Evolutionary conservation across 1,284 basidiomycete genomes (phyloP), one percentile per base, ranked within the genome.

Genomic region (Sporisorium sorghi): DNA sequence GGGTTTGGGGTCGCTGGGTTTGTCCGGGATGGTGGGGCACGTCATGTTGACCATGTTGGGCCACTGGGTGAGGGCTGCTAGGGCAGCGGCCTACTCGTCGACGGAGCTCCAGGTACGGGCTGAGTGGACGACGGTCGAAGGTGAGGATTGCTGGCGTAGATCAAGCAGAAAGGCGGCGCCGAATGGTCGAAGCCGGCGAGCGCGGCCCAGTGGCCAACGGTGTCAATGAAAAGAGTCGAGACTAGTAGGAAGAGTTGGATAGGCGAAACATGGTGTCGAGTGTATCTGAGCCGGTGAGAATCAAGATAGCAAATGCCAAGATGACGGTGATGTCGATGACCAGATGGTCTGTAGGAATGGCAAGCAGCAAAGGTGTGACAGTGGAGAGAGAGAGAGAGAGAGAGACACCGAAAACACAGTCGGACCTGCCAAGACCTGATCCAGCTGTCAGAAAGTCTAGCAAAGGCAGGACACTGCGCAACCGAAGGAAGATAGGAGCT

Each of bases 1-100:
- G 1, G 90, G 87, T n/a, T 72, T 74, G 23, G 76, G 78, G 43
- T 82, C 76, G 28, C 32, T 26, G 19, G 71, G 69, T 50, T 70
- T 73, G 64, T 73, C 65, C 28, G 64, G 65, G 26, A 68, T 73
- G 58, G 37, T 37, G 46, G 76, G 76, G 30, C 76, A 77, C 28
- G 72, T 77, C 46, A 59, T 58, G 62, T 74, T 77, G 62, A 70
- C 71, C 72, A 74, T 74, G 43, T 15, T 60, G 44, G 57, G 57
- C 59, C 7, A 53, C 24, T 10, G 28, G 28, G 19, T 11, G 26
- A 32, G n/a, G 55, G 55, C 35, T 28, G 23, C 23, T 3, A 23
- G n/a, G 37, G 40, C 30, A 28, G 40, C 37, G 24, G 5, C 15
- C 40, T 51, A 15, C 3, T 6, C 5, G 15, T 17, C 15, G 26